Base-by-base conservation (phyloP, 2,329 filamentous ascomycete species). In the Trichoderma polysporum region DNA sequence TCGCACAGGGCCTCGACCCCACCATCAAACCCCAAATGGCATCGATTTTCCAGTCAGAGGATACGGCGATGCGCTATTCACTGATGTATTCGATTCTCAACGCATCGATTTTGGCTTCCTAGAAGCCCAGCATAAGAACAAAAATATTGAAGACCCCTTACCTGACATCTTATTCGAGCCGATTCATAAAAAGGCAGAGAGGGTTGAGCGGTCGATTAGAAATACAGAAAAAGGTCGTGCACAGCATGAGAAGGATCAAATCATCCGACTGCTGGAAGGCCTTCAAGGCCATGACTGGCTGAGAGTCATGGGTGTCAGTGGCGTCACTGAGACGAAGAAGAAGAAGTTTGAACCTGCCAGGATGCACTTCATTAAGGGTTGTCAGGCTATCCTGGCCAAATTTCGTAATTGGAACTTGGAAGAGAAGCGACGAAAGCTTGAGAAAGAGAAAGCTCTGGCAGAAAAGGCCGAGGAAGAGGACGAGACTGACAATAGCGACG, bases 251-350 rank as follows among this genome's bases (percentile, higher is more conserved):
- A 87, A 85, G 71, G 87, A 89, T 68, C 87, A 89, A 71, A 85
- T 90, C 47, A 84, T 87, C 63, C 83, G 87, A 37, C 78, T 90
- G 17, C 84, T 97, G 7, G 93, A 95, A 63, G 93, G 93, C 19
- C 84, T 99, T 1, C 91, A 93, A 76, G 92, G 94, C 2, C 92
- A 91, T 67, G 95, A 98, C 78, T 99, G 95, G 95, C 83, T 97
- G 66, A 90, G 91, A 69, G 87, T 94, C 4, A 93, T 99, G 88
- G 95, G 94, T 29, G 90, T 98, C 37, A 94, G 89, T 70, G 92
- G 87, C 22, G 81, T 96, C 41, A 96, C 93, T 0, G 94, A 97
- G 74, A 88, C 88, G 25, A 92, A 92, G 74, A 94, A 92, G 79
- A 95, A 91, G 77, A 86, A 90, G 33, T 97, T 93, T 77, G 93